Evolutionary conservation across 768 basidiomycete genomes (phyloP).

Genomic region (Trametes maxima): DNA sequence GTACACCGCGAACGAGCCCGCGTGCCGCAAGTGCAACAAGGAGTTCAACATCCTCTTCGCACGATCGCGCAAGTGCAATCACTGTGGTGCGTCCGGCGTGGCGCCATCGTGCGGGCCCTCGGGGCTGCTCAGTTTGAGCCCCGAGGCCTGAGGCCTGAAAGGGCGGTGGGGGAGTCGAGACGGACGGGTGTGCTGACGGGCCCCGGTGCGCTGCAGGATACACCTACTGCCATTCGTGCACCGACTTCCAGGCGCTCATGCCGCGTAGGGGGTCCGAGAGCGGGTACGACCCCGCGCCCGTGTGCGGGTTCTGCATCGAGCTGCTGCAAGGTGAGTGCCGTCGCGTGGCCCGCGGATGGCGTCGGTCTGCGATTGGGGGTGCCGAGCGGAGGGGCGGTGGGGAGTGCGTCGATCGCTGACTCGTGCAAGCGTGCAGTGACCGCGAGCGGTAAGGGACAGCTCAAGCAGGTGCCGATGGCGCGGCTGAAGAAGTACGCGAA

Average conservation of each 20-base stretch:
- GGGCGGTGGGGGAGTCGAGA: too few species aligned
- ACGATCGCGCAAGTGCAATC: conserved; percentile 67
- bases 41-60: conserved; percentile 72
- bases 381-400: neutral
- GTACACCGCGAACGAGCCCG: conserved; percentile 35
- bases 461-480: conserved; percentile 57
- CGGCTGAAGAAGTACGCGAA: conserved; percentile 70
- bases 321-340: conserved; percentile 54
- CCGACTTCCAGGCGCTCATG: conserved; percentile 78
- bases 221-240: conserved; percentile 70
- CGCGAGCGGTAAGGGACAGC: conserved; percentile 58
- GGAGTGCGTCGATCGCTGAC: neutral
- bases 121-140: too few species aligned
- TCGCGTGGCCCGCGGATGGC: too few species aligned
- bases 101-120: neutral
- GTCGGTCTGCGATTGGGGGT: neutral
- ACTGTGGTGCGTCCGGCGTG: conserved; percentile 59
- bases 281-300: conserved; percentile 66
- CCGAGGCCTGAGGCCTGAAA: too few species aligned
- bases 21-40: conserved; percentile 72
- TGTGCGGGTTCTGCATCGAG: conserved; percentile 78
- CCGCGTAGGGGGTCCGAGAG: conserved; percentile 51
- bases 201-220: conserved; percentile 49
- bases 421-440: conserved; percentile 52
- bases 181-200: conserved; percentile 1